These are phyloP conservation scores for Populus tremula DNA, from an alignment of 345 rosid genomes.

Conservation along the genomic window DNA sequence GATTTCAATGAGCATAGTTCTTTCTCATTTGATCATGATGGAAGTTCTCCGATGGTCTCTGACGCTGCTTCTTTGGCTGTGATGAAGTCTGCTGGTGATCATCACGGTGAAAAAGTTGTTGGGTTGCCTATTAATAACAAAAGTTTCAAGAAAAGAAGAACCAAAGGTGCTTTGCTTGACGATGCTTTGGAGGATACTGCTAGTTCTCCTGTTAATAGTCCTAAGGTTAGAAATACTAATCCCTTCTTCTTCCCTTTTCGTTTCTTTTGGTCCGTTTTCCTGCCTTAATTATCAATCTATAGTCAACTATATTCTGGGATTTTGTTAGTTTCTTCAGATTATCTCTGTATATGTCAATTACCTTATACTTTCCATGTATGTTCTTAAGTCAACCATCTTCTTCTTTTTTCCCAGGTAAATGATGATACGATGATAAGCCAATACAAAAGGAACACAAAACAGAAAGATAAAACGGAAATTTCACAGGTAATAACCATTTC, in stretches of 20 bases:
- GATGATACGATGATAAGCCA: conserved; percentile 17
- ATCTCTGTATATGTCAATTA: background rate
- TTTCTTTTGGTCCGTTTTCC: background rate
- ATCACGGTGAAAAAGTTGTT: background rate
- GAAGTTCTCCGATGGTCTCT: conserved; percentile 30
- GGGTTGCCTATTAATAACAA: background rate
- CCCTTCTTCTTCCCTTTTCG: background rate
- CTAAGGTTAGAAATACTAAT: conserved; percentile 36
- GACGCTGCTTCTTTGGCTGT: conserved; percentile 42
- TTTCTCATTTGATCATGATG: conserved; percentile 14
- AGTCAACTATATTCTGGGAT: background rate
- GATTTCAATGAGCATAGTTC: background rate
- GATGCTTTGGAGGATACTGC: conserved; percentile 64
- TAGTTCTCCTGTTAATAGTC: conserved; percentile 47
- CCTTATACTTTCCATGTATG: background rate
- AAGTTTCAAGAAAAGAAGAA: conserved; percentile 32
- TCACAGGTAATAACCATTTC: conserved; percentile 19
- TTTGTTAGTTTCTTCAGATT: background rate
- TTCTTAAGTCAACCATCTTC: background rate
- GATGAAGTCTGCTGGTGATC: conserved; percentile 6
- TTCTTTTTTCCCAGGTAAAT: conserved; percentile 22
- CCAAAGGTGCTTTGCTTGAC: conserved; percentile 26
- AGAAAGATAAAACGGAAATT: conserved; percentile 17
- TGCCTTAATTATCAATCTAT: background rate
- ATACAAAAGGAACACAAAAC: conserved; percentile 28